Evolutionary conservation across 73 alveolate species (phyloP).

Genomic region (Paramecium caudatum): DNA sequence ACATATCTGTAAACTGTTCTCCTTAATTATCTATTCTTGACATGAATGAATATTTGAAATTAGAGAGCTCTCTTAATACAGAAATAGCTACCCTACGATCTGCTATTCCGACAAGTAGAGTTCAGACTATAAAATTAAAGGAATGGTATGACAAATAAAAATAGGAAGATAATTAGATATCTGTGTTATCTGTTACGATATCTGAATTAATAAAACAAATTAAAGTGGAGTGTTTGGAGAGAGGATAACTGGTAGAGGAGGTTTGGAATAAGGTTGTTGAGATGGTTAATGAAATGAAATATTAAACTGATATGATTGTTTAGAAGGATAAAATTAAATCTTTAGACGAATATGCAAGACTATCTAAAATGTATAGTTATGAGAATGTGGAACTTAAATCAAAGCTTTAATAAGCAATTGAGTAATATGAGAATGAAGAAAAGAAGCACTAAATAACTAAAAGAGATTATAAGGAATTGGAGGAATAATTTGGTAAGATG

Average conservation of each 20-base stretch:
- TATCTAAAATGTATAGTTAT: not conserved
- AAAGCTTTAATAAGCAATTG: not conserved
- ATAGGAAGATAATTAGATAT: not conserved
- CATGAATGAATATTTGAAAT: constrained; percentile 29
- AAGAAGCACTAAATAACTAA: not conserved
- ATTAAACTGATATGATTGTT: constrained; percentile 19
- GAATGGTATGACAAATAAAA: constrained; percentile 57
- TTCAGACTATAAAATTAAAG: constrained; percentile 7
- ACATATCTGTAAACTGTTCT: not conserved
- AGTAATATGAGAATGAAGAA: not conserved
- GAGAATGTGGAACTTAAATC: not conserved
- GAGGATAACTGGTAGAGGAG: constrained; percentile 51
- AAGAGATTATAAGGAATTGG: constrained; percentile 26
- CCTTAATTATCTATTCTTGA: not conserved
- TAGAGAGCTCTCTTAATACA: not conserved
- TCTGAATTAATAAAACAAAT: constrained; percentile 17
- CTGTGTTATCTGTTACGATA: constrained; percentile 26
- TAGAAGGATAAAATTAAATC: not conserved
- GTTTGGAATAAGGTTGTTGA: constrained; percentile 17
- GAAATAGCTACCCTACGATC: not conserved
- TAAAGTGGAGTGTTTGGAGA: constrained; percentile 43
- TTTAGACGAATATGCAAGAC: constrained; percentile 33
- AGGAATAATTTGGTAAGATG: constrained; percentile 6
- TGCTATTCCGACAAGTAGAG: constrained; percentile 57
- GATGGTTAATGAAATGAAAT: constrained; percentile 5